phyloP scores from a whole-genome alignment of 345 rosid genomes.

The Pelargonium nanum region DNA sequence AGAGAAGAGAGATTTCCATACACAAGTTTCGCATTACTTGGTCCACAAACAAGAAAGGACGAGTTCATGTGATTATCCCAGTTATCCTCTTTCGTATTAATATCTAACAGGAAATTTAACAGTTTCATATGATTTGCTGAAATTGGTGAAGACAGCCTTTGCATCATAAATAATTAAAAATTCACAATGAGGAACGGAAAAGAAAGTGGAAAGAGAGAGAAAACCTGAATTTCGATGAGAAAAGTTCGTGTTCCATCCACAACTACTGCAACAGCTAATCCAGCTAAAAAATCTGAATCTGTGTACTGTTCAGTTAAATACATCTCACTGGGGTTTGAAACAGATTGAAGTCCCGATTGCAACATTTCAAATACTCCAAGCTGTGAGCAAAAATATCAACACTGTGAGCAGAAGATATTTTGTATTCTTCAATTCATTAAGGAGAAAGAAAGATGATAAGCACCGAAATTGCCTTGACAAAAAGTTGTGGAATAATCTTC shows the following conservation, averaged over 20 bases:
- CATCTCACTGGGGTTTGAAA: slow-evolving; percentile 77
- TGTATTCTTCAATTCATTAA: not conserved
- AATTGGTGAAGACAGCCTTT: too few species aligned
- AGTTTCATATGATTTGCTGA: too few species aligned
- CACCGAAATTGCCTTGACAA: not conserved
- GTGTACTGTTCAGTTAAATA: slow-evolving; percentile 58
- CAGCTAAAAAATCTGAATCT: slow-evolving; percentile 75
- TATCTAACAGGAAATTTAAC: too few species aligned
- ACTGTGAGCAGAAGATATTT: not conserved
- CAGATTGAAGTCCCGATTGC: slow-evolving; percentile 59
- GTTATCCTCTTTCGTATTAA: too few species aligned
- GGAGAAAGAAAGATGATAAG: not conserved
- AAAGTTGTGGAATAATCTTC: too few species aligned
- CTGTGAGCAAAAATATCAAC: slow-evolving; percentile 28
- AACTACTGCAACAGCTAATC: slow-evolving; percentile 78
- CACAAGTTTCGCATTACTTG: too few species aligned
- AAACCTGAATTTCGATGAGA: slow-evolving; percentile 88
- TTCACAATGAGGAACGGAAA: not conserved
- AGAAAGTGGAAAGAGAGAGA: not conserved
- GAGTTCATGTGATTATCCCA: too few species aligned
- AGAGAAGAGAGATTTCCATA: too few species aligned
- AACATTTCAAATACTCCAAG: slow-evolving; percentile 92
- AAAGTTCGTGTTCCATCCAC: slow-evolving; percentile 88
- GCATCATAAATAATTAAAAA: too few species aligned
- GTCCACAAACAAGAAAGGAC: too few species aligned